Conservation (phyloP, 2,329 filamentous ascomycete species). For the Fusarium tanahbumbuense region DNA sequence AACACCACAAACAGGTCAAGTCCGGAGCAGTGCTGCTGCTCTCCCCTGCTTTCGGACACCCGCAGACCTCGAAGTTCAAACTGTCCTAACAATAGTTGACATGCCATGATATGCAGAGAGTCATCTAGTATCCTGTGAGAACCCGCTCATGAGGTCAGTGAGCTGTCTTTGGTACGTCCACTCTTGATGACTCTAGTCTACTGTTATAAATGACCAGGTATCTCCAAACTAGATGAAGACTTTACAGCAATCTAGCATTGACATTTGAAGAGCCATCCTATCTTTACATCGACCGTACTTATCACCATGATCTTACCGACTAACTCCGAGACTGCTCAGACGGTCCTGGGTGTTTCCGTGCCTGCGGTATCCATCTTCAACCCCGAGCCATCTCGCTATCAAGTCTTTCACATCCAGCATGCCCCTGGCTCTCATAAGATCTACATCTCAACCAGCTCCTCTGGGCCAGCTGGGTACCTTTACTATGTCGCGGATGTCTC, state of each 20-base stretch:
- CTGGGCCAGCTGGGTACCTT: conserved; percentile 25
- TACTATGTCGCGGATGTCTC: conserved; percentile 9
- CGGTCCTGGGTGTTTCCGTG: background rate
- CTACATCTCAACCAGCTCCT: conserved; percentile 26
- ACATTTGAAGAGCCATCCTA: background rate
- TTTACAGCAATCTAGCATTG: background rate
- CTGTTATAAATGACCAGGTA: background rate
- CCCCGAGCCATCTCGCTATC: conserved; percentile 13
- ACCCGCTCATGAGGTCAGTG: background rate
- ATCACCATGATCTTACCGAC: conserved; percentile 8
- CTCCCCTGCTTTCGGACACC: conserved; percentile 20
- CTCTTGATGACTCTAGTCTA: background rate
- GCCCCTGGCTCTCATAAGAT: conserved; percentile 34
- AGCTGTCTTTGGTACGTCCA: conserved; percentile 5
- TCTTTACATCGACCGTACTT: background rate
- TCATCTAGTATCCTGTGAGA: too few relatives aligned
- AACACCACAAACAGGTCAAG: conserved; percentile 15
- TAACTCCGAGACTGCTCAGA: background rate
- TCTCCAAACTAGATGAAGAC: background rate
- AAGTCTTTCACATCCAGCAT: conserved; percentile 39
- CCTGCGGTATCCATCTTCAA: background rate
- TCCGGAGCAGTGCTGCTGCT: conserved; percentile 4
- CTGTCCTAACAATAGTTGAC: conserved; percentile 3
- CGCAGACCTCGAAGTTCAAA: conserved; percentile 22
- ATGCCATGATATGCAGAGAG: conserved; percentile 18